phyloP scores from a whole-genome alignment of 78 protist species.

The Cyanophora paradoxa region DNA sequence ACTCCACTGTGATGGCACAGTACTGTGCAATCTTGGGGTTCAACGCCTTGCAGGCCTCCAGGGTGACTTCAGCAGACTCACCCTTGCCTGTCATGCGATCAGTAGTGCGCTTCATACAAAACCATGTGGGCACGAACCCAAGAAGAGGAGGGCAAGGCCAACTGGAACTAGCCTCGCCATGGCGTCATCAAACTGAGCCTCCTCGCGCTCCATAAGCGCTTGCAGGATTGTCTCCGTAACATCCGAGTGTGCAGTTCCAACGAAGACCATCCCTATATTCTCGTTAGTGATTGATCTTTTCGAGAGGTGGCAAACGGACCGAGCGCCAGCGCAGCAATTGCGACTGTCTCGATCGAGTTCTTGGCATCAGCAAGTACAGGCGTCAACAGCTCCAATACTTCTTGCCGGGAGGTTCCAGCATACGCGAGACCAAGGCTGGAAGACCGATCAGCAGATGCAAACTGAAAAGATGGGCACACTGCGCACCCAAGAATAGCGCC shows the following conservation, averaged over 20 bases:
- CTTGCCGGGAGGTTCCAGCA: slow-evolving; percentile 29
- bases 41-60: slow-evolving; percentile 72
- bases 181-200: background rate
- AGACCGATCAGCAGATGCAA: slow-evolving; percentile 8
- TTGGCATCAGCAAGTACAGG: slow-evolving; percentile 45
- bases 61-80: slow-evolving; percentile 65
- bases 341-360: slow-evolving; percentile 61
- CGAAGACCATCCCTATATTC: too few relatives aligned
- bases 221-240: slow-evolving; percentile 45
- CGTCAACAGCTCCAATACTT: slow-evolving; percentile 33
- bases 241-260: slow-evolving; percentile 79
- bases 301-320: too few relatives aligned
- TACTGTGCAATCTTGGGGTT: background rate
- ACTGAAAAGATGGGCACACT: background rate
- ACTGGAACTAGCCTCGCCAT: slow-evolving; percentile 11
- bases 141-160: slow-evolving; percentile 66
- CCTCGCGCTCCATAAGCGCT: slow-evolving; percentile 18
- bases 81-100: slow-evolving; percentile 12
- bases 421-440: slow-evolving; percentile 61
- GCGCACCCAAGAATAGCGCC: slow-evolving; percentile 35
- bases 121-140: too few relatives aligned
- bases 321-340: slow-evolving; percentile 73
- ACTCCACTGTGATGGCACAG: slow-evolving; percentile 45
- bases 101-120: background rate
- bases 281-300: too few relatives aligned